phyloP scores from a whole-genome alignment of 345 rosid genomes.

The Trapa bicornis region DNA sequence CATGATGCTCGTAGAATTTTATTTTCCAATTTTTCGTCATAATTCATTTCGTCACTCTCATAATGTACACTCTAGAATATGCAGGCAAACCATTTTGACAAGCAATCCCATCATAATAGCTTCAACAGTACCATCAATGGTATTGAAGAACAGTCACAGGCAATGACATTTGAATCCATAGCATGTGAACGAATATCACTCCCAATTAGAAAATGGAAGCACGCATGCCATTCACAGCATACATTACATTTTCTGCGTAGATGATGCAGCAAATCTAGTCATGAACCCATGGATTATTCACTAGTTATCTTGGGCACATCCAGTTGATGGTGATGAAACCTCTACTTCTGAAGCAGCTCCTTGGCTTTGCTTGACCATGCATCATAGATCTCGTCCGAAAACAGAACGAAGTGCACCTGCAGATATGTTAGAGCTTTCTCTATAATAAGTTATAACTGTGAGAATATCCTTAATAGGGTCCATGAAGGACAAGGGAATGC shows the following conservation, averaged over 20 bases:
- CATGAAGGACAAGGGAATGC: not conserved
- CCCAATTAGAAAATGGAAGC: too few relatives aligned
- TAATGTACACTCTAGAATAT: too few relatives aligned
- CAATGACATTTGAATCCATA: too few relatives aligned
- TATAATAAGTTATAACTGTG: too few relatives aligned
- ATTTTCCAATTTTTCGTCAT: not conserved
- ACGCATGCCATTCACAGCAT: not conserved
- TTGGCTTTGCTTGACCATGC: conserved; percentile 64
- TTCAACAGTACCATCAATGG: not conserved
- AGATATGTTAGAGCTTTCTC: not conserved
- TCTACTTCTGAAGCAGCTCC: conserved; percentile 26
- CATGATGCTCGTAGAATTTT: not conserved
- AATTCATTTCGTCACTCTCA: not conserved
- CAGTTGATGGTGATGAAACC: not conserved
- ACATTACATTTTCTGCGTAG: not conserved
- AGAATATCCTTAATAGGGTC: not conserved
- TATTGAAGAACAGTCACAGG: not conserved
- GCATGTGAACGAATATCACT: too few relatives aligned
- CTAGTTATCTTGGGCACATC: not conserved
- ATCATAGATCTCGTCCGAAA: conserved; percentile 38
- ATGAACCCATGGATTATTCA: not conserved
- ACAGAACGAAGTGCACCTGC: conserved; percentile 78
- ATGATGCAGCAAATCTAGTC: not conserved
- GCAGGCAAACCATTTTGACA: too few relatives aligned
- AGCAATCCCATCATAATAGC: too few relatives aligned